phyloP scores from a whole-genome alignment of 2,329 filamentous ascomycete genomes.

The Cercospora sesami region DNA sequence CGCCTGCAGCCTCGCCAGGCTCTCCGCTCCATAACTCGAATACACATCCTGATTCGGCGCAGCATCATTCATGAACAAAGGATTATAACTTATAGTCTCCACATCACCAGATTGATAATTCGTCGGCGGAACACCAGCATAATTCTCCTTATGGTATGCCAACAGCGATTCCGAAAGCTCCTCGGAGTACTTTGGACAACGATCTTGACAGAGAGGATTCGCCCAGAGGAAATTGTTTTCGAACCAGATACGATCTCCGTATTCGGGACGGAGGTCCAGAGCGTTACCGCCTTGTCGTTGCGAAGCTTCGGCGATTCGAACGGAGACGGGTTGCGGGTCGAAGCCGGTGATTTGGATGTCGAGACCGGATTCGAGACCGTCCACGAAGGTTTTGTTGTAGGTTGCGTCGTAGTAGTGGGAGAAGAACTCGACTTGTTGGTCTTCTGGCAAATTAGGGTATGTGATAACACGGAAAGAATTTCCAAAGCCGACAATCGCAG shows the following conservation, averaged over 20 bases:
- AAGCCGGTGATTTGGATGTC: constrained; percentile 27
- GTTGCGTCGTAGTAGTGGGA: constrained; percentile 17
- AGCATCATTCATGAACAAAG: constrained; percentile 31
- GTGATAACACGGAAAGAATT: constrained; percentile 26
- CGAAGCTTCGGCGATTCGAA: constrained; percentile 22
- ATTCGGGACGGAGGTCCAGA: constrained; percentile 21
- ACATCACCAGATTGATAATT: constrained; percentile 25
- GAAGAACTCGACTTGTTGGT: constrained; percentile 25
- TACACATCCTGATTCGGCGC: constrained; percentile 30
- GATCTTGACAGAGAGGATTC: constrained; percentile 22
- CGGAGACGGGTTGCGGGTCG: constrained; percentile 24
- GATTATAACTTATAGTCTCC: constrained; percentile 19
- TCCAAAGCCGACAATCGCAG: constrained; percentile 22
- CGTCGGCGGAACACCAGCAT: constrained; percentile 19
- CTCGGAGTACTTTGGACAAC: constrained; percentile 22
- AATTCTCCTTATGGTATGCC: constrained; percentile 19
- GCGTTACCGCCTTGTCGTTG: constrained; percentile 24
- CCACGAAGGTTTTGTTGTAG: constrained; percentile 15
- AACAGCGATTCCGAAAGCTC: constrained; percentile 14
- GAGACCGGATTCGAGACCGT: constrained; percentile 18
- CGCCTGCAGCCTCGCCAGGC: constrained; percentile 25
- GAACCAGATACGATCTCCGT: constrained; percentile 28
- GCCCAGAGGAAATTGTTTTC: constrained; percentile 28
- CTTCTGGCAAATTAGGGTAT: constrained; percentile 23
- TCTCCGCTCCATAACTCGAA: constrained; percentile 26